Evolutionary conservation across 345 rosid species (phyloP), one percentile per base, ranked within the genome.

Genomic region (Turritis glabra): DNA sequence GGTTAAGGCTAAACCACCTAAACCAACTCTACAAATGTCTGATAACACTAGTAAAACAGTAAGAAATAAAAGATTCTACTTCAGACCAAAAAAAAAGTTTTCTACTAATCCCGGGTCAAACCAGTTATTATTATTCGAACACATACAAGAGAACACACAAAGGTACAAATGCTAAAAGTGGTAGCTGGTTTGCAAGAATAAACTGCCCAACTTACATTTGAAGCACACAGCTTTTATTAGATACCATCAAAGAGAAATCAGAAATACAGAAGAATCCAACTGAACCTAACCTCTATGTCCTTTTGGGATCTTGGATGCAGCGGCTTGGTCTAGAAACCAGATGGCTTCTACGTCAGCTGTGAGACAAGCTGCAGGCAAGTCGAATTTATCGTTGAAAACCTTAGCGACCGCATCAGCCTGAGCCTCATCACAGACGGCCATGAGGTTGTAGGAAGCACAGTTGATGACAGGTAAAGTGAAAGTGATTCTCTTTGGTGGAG

Each of bases 401-500:
- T 77, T 25, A n/a, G 79, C 84, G 33, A 91, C 91, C 2, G 84
- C 84, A 58, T 63, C 66, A 15, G 89, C 90, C 76, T 93, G 83
- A 15, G 83, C 87, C 38, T 82, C 75, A 60, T 90, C 93, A 12
- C 83, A 77, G 3, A 88, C 84, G 54, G 90, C 96, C 60, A 93
- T 80, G 15, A 95, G 89, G 33, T 87, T 80, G 67, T 87, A 80
- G 3, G 90, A 83, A 27, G 97, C 84, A 1, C 90, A 82, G 72
- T 91, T 91, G 67, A 91, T 91, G 18, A 88, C 91, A 0, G 98
- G 96, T 74, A 89, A 86, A 50, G 97, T 88, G 27, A 91, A 86
- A 5, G 98, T 89, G 71, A 89, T 91, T 65, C 97, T 89, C 81
- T 89, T 86, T 0, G 88, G 85, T 7, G 98, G 96, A 2, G 79